phyloP scores from a whole-genome alignment of 768 basidiomycete species.

The Calocybe cyanea region DNA sequence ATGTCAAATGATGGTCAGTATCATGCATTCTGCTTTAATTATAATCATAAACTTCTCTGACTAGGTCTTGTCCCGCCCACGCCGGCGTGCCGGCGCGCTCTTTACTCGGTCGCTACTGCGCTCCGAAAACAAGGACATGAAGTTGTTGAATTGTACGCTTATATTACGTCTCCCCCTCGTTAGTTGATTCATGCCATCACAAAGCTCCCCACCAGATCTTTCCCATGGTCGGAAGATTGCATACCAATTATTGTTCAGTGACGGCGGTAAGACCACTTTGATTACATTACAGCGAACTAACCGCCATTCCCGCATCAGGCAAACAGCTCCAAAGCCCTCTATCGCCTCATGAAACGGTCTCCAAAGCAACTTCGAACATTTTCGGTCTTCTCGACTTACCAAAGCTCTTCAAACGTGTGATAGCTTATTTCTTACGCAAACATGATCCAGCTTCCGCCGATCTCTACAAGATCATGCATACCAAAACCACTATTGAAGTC shows the following conservation, averaged over 20 bases:
- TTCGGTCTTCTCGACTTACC: constrained; percentile 34
- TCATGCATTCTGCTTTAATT: background rate
- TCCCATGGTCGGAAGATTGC: constrained; percentile 47
- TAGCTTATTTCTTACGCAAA: constrained; percentile 36
- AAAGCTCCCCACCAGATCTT: constrained; percentile 41
- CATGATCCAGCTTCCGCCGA: constrained; percentile 34
- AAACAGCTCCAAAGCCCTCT: constrained; percentile 34
- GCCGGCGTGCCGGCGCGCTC: constrained; percentile 59
- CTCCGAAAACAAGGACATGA: constrained; percentile 60
- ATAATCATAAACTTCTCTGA: background rate
- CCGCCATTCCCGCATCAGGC: constrained; percentile 30
- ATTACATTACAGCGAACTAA: too few species aligned
- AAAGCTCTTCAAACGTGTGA: constrained; percentile 36
- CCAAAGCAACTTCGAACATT: constrained; percentile 25
- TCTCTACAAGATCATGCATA: constrained; percentile 35
- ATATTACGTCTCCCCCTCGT: background rate
- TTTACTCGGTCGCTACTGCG: constrained; percentile 46
- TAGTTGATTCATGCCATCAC: constrained; percentile 1
- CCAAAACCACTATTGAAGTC: constrained; percentile 49
- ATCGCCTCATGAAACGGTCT: constrained; percentile 31
- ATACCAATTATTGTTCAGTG: constrained; percentile 52
- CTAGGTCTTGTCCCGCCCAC: constrained; percentile 57
- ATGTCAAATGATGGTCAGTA: constrained; percentile 61
- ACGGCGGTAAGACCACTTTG: constrained; percentile 39
- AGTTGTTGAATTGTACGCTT: constrained; percentile 55